Percentiles rank a stretch among this genome's conserved stretches.
phyloP scores from a whole-genome alignment of 352 stramenopile genomes.

The Phytophthora meadii region DNA sequence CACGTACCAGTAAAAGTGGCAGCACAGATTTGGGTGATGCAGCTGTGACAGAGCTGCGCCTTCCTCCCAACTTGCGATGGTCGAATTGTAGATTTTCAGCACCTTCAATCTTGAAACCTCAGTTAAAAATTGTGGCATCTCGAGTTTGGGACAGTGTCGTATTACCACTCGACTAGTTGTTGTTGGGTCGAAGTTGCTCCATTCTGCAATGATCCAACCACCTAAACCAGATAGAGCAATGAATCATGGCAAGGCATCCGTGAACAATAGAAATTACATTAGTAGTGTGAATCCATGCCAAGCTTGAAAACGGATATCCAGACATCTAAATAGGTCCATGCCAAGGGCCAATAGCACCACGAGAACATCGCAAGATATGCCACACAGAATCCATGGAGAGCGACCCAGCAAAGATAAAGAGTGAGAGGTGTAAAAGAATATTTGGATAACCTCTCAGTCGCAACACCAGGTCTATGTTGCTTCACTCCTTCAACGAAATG shows the following conservation, averaged over 20 bases:
- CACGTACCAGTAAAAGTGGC: conserved; percentile 24
- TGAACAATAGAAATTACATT: conserved; percentile 19
- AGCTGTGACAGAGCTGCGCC: conserved; percentile 34
- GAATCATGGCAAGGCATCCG: conserved; percentile 18
- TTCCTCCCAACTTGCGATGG: conserved; percentile 34
- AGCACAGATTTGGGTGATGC: conserved; percentile 40
- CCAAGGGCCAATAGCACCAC: conserved; percentile 24
- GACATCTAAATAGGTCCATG: conserved; percentile 9
- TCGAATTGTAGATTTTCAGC: conserved; percentile 54
- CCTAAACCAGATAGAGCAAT: conserved; percentile 26
- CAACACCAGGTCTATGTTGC: not conserved
- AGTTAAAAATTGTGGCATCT: conserved; percentile 32
- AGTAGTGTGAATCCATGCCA: conserved; percentile 8
- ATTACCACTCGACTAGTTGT: conserved; percentile 44
- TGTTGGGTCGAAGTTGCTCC: conserved; percentile 25
- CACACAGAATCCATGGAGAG: conserved; percentile 16
- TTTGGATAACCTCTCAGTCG: not conserved
- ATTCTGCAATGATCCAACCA: conserved; percentile 22
- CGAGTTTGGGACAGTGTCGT: conserved; percentile 44
- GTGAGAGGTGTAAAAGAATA: conserved; percentile 13
- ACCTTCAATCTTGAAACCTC: conserved; percentile 33
- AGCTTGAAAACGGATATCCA: conserved; percentile 21
- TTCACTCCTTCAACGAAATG: not conserved
- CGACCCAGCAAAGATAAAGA: conserved; percentile 10
- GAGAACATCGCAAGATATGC: conserved; percentile 14